Conservation (phyloP, 2,329 filamentous ascomycete species). For the Trichophyton mentagrophytes region DNA sequence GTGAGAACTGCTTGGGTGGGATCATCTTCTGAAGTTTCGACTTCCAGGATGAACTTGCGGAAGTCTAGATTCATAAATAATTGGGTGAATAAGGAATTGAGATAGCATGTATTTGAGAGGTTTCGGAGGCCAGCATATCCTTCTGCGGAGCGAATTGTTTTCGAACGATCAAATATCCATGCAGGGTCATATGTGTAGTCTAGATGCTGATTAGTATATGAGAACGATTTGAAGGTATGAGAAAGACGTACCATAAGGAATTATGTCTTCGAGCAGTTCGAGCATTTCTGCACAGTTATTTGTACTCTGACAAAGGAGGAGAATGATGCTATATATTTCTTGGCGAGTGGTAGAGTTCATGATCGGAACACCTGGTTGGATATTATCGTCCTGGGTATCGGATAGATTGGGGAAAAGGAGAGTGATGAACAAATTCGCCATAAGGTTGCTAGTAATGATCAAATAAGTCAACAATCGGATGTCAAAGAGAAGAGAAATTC, state of each 20-base stretch:
- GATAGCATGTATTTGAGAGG: slow-evolving; percentile 89
- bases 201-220: slow-evolving; percentile 19
- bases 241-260: slow-evolving; percentile 36
- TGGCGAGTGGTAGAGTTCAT: slow-evolving; percentile 45
- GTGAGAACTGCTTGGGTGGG: slow-evolving; percentile 55
- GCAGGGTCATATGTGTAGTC: slow-evolving; percentile 51
- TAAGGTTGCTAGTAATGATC: slow-evolving; percentile 26
- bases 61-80: slow-evolving; percentile 92
- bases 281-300: slow-evolving; percentile 42
- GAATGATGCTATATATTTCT: slow-evolving; percentile 49
- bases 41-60: slow-evolving; percentile 64
- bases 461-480: slow-evolving; percentile 1
- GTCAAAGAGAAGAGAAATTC: neutral
- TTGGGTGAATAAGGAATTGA: slow-evolving; percentile 89
- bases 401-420: slow-evolving; percentile 52
- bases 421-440: slow-evolving; percentile 45
- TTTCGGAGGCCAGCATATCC: slow-evolving; percentile 87
- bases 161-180: slow-evolving; percentile 51
- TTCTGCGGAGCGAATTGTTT: slow-evolving; percentile 58
- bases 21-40: slow-evolving; percentile 43
- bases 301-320: slow-evolving; percentile 41
- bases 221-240: neutral
- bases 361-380: slow-evolving; percentile 33
- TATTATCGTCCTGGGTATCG: slow-evolving; percentile 16
- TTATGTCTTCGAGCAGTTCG: slow-evolving; percentile 38